Percentiles rank a stretch among this genome's conserved stretches.
Conservation (phyloP, 768 basidiomycete genomes). For the Pleurotus sapidus region DNA sequence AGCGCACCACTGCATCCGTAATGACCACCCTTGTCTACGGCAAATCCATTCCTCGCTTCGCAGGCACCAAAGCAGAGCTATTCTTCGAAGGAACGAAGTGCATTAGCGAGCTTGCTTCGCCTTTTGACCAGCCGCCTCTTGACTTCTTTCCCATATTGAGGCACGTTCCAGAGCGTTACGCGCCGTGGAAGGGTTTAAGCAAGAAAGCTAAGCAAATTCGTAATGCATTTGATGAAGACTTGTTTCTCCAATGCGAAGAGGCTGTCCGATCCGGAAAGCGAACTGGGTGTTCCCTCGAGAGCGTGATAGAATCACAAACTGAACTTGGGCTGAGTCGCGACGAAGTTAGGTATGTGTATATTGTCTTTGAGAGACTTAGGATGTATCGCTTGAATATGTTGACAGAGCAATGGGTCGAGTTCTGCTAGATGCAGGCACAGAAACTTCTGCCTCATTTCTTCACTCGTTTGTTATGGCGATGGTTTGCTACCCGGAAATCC, state of each 20-base stretch:
- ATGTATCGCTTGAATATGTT: not conserved
- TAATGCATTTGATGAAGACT: constrained; percentile 1
- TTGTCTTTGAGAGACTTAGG: not conserved
- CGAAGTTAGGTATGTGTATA: constrained; percentile 5
- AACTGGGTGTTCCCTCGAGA: constrained; percentile 23
- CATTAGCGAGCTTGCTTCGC: not conserved
- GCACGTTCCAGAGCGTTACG: constrained; percentile 15
- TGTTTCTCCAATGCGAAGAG: constrained; percentile 7
- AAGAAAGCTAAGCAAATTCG: constrained; percentile 4
- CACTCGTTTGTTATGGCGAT: not conserved
- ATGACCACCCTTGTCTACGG: constrained; percentile 13
- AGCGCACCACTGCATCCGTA: constrained; percentile 10
- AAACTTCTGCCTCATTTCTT: not conserved
- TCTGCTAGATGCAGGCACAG: not conserved
- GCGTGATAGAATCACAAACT: constrained; percentile 9
- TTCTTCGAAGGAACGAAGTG: constrained; percentile 4
- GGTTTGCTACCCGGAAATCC: not conserved
- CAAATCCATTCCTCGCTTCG: constrained; percentile 8
- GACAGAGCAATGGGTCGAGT: not conserved
- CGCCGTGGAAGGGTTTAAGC: constrained; percentile 12
- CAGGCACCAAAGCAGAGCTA: constrained; percentile 1
- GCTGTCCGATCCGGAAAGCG: constrained; percentile 12
- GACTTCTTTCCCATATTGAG: constrained; percentile 14
- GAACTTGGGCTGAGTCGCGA: constrained; percentile 10
- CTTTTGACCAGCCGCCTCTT: constrained; percentile 12